phyloP scores from a whole-genome alignment of 352 stramenopile species.

The Globisporangium nunn region DNA sequence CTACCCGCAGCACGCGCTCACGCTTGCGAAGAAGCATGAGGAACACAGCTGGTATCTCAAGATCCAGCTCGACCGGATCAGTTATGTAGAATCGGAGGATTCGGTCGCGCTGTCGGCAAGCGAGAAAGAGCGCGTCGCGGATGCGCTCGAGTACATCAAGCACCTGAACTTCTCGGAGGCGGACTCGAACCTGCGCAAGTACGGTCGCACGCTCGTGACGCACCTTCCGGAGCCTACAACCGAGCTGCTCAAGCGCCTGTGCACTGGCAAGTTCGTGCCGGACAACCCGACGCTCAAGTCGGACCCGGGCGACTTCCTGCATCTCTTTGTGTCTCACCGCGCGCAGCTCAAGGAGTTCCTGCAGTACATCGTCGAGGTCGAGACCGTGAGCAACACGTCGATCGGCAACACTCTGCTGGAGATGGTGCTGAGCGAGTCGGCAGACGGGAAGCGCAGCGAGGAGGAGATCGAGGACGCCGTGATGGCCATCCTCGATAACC shows the following conservation, averaged over 20 bases:
- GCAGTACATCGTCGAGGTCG: slow-evolving; percentile 86
- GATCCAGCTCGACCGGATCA: slow-evolving; percentile 90
- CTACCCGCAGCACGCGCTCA: slow-evolving; percentile 87
- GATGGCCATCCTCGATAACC: slow-evolving; percentile 87
- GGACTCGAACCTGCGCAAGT: slow-evolving; percentile 82
- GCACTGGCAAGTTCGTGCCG: slow-evolving; percentile 76
- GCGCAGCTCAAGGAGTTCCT: slow-evolving; percentile 84
- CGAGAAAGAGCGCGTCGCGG: slow-evolving; percentile 78
- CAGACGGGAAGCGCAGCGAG: slow-evolving; percentile 26
- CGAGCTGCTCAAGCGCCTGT: slow-evolving; percentile 86
- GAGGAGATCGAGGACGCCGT: slow-evolving; percentile 78
- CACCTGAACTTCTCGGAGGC: slow-evolving; percentile 80
- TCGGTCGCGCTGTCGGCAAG: slow-evolving; percentile 52
- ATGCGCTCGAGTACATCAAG: slow-evolving; percentile 89
- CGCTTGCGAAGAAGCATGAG: slow-evolving; percentile 85
- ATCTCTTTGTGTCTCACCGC: slow-evolving; percentile 90
- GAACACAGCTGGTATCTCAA: slow-evolving; percentile 91
- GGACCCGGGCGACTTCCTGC: slow-evolving; percentile 84
- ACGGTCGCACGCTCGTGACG: slow-evolving; percentile 86
- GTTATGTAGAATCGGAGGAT: slow-evolving; percentile 78
- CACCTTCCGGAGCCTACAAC: slow-evolving; percentile 84
- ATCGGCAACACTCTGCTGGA: slow-evolving; percentile 88
- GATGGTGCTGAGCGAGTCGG: slow-evolving; percentile 80
- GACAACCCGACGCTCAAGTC: slow-evolving; percentile 57
- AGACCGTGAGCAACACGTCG: slow-evolving; percentile 83